Conservation (phyloP, 345 rosid genomes). For the Eucalyptus cloeziana region DNA sequence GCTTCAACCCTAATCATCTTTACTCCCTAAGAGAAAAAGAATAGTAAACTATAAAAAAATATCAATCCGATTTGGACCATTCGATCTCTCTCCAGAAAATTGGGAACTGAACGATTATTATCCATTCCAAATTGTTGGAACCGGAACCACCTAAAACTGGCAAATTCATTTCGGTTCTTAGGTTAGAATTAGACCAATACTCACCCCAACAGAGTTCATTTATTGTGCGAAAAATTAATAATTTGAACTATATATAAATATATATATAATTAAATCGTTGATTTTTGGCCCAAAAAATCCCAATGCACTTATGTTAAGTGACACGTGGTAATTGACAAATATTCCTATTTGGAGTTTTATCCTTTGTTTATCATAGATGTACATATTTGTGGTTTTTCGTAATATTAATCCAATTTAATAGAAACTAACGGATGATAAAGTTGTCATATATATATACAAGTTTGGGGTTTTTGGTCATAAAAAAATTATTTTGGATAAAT, state of each 20-base stretch:
- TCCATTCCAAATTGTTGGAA: neutral
- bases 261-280: neutral
- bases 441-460: too few species aligned
- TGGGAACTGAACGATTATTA: too few species aligned
- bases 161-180: neutral
- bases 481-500: too few species aligned
- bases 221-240: neutral
- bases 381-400: rapidly evolving
- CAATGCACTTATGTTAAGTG: too few species aligned
- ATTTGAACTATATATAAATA: neutral
- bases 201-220: neutral
- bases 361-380: too few species aligned
- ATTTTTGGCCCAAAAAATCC: neutral
- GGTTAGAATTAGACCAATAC: neutral
- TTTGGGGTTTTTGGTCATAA: too few species aligned
- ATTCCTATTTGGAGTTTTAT: too few species aligned
- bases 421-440: too few species aligned
- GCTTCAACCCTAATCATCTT: neutral
- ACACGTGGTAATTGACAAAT: too few species aligned
- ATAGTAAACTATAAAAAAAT: too few species aligned
- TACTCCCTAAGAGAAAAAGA: neutral
- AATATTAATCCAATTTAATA: too few species aligned
- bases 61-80: too few species aligned
- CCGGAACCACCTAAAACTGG: neutral
- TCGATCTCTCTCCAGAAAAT: rapidly evolving